Percentiles rank a stretch among this genome's conserved stretches.
Conservation (phyloP, 108 stramenopile species). For the Skeletonema potamos region DNA sequence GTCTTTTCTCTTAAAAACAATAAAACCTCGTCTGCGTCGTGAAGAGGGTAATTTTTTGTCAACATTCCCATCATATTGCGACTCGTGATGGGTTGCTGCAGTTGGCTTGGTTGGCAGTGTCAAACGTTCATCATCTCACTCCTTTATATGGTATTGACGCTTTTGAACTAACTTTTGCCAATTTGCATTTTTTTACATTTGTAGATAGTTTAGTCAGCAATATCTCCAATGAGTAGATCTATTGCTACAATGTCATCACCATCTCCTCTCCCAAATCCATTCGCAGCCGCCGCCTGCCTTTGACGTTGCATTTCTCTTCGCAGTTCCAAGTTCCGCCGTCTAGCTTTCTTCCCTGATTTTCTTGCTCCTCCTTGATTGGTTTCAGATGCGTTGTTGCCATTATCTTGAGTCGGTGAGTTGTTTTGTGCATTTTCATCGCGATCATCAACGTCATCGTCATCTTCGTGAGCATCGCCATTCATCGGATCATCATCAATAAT, state of each 20-base stretch:
- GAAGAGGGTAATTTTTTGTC: too few species aligned
- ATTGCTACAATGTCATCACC: background rate
- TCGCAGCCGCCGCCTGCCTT: constrained; percentile 71
- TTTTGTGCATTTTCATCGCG: constrained; percentile 3
- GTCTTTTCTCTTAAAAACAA: too few species aligned
- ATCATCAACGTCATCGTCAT: constrained; percentile 8
- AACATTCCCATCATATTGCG: too few species aligned
- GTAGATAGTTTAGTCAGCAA: background rate
- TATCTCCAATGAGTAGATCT: background rate
- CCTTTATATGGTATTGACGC: too few species aligned
- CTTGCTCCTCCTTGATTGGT: constrained; percentile 19
- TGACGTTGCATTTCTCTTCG: constrained; percentile 70
- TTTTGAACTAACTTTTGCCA: too few species aligned
- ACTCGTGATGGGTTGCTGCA: too few species aligned
- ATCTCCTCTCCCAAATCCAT: constrained; percentile 53
- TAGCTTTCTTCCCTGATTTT: constrained; percentile 70
- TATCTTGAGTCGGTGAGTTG: background rate
- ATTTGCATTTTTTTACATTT: background rate
- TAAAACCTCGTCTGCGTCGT: too few species aligned
- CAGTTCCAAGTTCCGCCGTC: constrained; percentile 58
- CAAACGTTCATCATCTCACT: too few species aligned
- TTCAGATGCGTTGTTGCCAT: background rate
- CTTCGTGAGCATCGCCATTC: background rate
- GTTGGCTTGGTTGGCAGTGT: too few species aligned
- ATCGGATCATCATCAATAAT: background rate